Evolutionary conservation across 805 yeast genomes (phyloP).

Genomic region (Wickerhamiella australiensis): DNA sequence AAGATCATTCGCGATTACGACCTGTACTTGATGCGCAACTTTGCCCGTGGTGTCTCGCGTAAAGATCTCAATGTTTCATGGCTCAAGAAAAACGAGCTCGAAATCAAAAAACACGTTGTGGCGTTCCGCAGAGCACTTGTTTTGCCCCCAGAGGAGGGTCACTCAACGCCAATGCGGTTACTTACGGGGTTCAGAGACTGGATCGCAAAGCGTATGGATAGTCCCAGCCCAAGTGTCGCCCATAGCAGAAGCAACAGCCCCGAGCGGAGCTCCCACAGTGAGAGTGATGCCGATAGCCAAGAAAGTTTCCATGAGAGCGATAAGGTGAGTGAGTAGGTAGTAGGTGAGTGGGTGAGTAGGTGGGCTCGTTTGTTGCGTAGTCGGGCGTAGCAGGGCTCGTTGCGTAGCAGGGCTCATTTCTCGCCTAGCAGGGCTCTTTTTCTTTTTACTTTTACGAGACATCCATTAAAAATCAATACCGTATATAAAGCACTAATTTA

Average conservation of each 20-base stretch:
- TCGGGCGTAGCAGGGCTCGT: no score
- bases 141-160: slow-evolving; percentile 8
- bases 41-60: slow-evolving; percentile 94
- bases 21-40: slow-evolving; percentile 90
- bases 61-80: slow-evolving; percentile 94
- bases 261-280: neutral
- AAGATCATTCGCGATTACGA: slow-evolving; percentile 92
- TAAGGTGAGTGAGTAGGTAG: neutral
- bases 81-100: slow-evolving; percentile 94
- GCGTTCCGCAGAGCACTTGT: slow-evolving; percentile 72
- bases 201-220: slow-evolving; percentile 10
- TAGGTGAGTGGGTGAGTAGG: no score
- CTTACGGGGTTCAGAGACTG: slow-evolving; percentile 10
- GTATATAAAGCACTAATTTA: neutral
- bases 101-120: slow-evolving; percentile 75
- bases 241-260: slow-evolving; percentile 3
- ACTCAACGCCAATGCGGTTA: slow-evolving; percentile 5
- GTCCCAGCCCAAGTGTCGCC: slow-evolving; percentile 8
- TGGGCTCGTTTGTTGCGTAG: no score
- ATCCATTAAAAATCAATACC: no score
- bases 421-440: no score
- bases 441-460: no score
- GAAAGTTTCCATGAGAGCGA: neutral
- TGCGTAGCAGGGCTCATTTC: no score
- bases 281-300: neutral